Evolutionary conservation across 225 moss, liverwort and hornwort species (phyloP), one percentile per base, ranked within the genome.

Genomic region (Marchantia polymorpha): DNA sequence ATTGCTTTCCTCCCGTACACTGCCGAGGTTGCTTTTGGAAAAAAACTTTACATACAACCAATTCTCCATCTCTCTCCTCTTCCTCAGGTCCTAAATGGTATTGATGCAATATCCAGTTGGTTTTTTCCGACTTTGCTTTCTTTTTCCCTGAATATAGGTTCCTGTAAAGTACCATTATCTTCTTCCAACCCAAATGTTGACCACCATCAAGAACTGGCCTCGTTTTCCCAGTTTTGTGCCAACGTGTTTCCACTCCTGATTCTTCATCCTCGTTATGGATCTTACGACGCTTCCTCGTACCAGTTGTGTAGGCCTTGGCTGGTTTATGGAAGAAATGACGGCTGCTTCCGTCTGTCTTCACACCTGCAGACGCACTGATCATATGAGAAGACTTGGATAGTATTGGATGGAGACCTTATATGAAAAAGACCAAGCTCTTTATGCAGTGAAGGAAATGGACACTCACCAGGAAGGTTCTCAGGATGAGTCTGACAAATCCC

Each of bases 191-290:
- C 72, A 92, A 39, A 25, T 84, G 69, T 54, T 78, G 81, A 0
- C 91, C 94, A 25, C 78, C 77, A 85, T 96, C 83, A 2, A 25
- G 46, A 12, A 96, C 93, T 46, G 90, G 90, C 6, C 96, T 88
- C 51, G 96, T 96, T 85, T 94, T 96, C 61, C 96, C 96, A 30
- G 96, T 96, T 82, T 96, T 96, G 76, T 96, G 96, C 96, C 96
- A 96, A 22, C 96, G 92, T 8, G 91, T 91, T 80, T 96, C 96
- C 60, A 90, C 85, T 69, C 89, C 92, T 74, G 90, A 88, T 19
- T 91, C 90, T 30, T 87, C 87, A 77, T 86, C 92, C 50, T 90
- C 91, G 48, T 81, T 79, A 63, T 92, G 90, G 10, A 96, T 96
- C 78, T 94, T 96, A 20, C 96, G 89, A 66, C 94, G 85, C 83